phyloP scores from a whole-genome alignment of 352 stramenopile species.

The Phytophthora pluvialis region DNA sequence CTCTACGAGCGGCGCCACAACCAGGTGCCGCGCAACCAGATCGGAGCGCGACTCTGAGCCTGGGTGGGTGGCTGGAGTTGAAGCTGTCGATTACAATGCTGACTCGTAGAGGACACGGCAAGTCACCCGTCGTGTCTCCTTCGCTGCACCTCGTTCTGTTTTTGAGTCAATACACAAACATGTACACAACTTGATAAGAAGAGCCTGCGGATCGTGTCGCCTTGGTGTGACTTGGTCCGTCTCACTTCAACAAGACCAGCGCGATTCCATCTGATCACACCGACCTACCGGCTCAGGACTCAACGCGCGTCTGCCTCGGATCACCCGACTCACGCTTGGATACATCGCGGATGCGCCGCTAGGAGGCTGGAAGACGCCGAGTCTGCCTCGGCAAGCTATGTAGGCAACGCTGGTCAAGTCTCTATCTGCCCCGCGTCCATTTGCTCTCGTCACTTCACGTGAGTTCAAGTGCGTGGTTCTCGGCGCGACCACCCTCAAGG shows the following conservation, averaged over 20 bases:
- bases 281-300: background rate
- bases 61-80: background rate
- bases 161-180: conserved; percentile 2
- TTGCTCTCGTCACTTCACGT: conserved; percentile 2
- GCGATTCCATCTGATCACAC: conserved; percentile 1
- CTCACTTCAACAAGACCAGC: conserved; percentile 7
- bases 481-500: conserved; percentile 5
- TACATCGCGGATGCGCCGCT: conserved; percentile 7
- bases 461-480: conserved; percentile 13
- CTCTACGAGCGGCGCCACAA: conserved; percentile 35
- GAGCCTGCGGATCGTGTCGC: background rate
- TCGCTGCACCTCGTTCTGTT: background rate
- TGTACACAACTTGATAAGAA: conserved; percentile 5
- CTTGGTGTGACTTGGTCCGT: background rate
- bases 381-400: background rate
- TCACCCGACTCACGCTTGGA: background rate
- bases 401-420: background rate
- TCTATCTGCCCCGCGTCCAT: background rate
- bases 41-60: conserved; percentile 18
- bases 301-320: background rate
- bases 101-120: background rate
- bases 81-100: conserved; percentile 2
- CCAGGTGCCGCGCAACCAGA: conserved; percentile 16
- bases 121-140: too few relatives aligned
- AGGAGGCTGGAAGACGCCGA: too few relatives aligned